Percentiles rank a stretch among this genome's conserved stretches.
phyloP scores from a whole-genome alignment of 2,329 filamentous ascomycete genomes.

The Pseudofabraea citricarpa region DNA sequence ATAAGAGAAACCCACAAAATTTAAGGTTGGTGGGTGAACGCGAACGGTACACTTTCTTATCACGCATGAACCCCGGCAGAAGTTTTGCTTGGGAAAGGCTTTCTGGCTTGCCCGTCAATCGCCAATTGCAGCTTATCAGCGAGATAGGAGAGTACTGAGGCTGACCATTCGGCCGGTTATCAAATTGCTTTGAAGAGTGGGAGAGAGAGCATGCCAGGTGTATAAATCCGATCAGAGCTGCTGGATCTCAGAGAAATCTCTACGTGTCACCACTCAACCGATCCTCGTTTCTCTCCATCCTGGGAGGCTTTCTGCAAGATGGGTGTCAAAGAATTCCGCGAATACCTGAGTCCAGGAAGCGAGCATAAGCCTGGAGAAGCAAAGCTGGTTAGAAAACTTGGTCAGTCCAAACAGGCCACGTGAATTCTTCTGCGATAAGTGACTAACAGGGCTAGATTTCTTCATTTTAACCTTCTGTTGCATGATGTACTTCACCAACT shows the following conservation, averaged over 20 bases:
- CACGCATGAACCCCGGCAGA: no score
- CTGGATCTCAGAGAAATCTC: background rate
- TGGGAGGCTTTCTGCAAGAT: background rate
- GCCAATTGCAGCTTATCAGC: background rate
- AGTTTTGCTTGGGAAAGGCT: background rate
- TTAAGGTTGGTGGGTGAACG: no score
- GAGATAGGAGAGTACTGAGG: background rate
- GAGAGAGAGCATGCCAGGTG: background rate
- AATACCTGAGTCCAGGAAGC: slow-evolving; percentile 1
- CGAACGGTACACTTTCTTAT: no score
- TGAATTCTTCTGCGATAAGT: slow-evolving; percentile 27
- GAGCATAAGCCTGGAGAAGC: slow-evolving; percentile 14
- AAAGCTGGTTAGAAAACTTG: slow-evolving; percentile 20
- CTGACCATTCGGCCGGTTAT: background rate
- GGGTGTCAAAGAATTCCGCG: background rate
- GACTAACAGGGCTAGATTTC: slow-evolving; percentile 18
- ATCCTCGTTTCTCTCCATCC: background rate
- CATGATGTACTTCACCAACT: slow-evolving; percentile 31
- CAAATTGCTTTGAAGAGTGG: background rate
- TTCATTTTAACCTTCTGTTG: slow-evolving; percentile 32
- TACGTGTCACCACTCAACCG: background rate
- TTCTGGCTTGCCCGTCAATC: background rate
- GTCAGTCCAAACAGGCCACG: slow-evolving; percentile 6
- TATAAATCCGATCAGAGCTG: background rate
- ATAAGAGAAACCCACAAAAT: no score